Evolutionary conservation across 768 basidiomycete genomes (phyloP).

Genomic region (Tricholoma sp.): DNA sequence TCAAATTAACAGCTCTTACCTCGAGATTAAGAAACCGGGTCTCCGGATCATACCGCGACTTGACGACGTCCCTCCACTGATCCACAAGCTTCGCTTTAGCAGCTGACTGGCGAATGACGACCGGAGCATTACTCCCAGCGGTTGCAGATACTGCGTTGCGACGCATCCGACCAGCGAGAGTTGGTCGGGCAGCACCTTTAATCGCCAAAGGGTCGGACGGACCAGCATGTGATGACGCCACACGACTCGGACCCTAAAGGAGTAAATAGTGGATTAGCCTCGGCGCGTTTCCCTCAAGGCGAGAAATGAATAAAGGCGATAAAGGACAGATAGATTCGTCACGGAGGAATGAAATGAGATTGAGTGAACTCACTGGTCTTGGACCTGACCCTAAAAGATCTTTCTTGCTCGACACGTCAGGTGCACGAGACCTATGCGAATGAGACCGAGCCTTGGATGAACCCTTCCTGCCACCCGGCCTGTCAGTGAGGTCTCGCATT

Average conservation of each 20-base stretch:
- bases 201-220: constrained; percentile 55
- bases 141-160: constrained; percentile 47
- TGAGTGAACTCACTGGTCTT: constrained; percentile 58
- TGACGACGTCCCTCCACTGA: constrained; percentile 72
- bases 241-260: constrained; percentile 36
- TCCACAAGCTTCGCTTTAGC: constrained; percentile 41
- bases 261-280: constrained; percentile 12
- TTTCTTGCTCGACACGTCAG: constrained; percentile 46
- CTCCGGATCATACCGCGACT: constrained; percentile 67
- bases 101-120: not conserved
- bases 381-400: constrained; percentile 34
- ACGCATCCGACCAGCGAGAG: constrained; percentile 48
- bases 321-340: constrained; percentile 16
- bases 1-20: constrained; percentile 40
- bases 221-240: constrained; percentile 31
- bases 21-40: constrained; percentile 74
- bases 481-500: constrained; percentile 70
- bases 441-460: constrained; percentile 57
- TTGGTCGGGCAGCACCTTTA: constrained; percentile 56
- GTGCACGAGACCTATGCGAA: constrained; percentile 54
- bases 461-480: constrained; percentile 70
- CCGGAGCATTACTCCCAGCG: constrained; percentile 8
- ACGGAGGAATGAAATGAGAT: not conserved
- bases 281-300: constrained; percentile 13
- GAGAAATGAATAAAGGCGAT: constrained; percentile 10